Conservation (phyloP, 129 eudicot genomes). For the Tanacetum coccineum region DNA sequence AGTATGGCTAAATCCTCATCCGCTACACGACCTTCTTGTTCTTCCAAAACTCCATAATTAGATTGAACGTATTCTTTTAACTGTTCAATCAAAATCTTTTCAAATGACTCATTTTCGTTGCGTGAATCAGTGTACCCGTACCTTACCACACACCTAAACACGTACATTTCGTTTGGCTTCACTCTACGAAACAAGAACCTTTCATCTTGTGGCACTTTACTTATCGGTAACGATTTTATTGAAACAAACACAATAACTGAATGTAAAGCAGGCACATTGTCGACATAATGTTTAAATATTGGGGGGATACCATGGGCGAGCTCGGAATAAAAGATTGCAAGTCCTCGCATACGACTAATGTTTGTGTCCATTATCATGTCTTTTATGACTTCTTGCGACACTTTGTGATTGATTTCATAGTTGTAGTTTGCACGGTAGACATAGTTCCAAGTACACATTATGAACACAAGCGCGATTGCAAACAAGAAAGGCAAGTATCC, state of each 20-base stretch:
- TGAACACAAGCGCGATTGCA: conserved; percentile 38
- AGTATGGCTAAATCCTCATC: conserved; percentile 40
- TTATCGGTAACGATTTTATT: conserved; percentile 58
- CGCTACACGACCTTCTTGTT: conserved; percentile 14
- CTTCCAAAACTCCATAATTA: conserved; percentile 15
- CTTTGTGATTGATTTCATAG: conserved; percentile 63
- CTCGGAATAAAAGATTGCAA: conserved; percentile 79
- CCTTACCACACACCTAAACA: conserved; percentile 78
- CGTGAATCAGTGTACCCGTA: conserved; percentile 72
- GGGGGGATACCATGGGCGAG: conserved; percentile 92
- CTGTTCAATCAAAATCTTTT: conserved; percentile 43
- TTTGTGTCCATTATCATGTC: conserved; percentile 29
- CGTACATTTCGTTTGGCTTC: conserved; percentile 45
- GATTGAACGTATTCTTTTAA: conserved; percentile 42
- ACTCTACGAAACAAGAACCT: conserved; percentile 70
- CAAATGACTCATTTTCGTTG: conserved; percentile 62
- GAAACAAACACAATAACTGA: conserved; percentile 74
- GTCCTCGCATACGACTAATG: conserved; percentile 45
- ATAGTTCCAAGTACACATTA: conserved; percentile 74
- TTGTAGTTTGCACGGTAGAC: conserved; percentile 63
- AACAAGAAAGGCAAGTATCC: conserved; percentile 72
- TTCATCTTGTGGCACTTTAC: conserved; percentile 62
- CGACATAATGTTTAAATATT: conserved; percentile 68
- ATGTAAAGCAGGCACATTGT: conserved; percentile 69
- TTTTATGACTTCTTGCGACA: conserved; percentile 41